These are phyloP conservation scores for Trypanosoma mega DNA, from an alignment of 208 protist genomes.

Conservation along the genomic window DNA sequence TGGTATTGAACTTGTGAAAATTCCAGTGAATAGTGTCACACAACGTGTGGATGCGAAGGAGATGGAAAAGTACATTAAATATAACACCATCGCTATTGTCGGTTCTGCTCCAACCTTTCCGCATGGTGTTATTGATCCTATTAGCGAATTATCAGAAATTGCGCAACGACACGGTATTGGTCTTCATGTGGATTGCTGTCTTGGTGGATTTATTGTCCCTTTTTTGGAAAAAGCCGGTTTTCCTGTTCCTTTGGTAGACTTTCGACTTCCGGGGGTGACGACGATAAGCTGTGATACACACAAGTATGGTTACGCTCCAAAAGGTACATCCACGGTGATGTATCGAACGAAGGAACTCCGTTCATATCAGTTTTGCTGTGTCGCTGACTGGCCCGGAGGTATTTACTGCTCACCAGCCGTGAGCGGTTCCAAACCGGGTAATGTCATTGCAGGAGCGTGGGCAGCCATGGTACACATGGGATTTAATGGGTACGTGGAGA, in stretches of 20 bases:
- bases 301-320: slow-evolving; percentile 99
- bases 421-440: slow-evolving; percentile 94
- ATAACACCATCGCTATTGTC: slow-evolving; percentile 95
- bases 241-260: slow-evolving; percentile 92
- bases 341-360: slow-evolving; percentile 89
- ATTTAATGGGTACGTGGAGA: slow-evolving; percentile 80
- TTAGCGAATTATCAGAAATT: slow-evolving; percentile 86
- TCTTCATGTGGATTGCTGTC: slow-evolving; percentile 98
- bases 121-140: slow-evolving; percentile 94
- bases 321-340: slow-evolving; percentile 96
- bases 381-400: slow-evolving; percentile 96
- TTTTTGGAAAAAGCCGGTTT: slow-evolving; percentile 94
- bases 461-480: slow-evolving; percentile 95
- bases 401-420: slow-evolving; percentile 98
- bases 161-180: slow-evolving; percentile 89
- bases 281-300: slow-evolving; percentile 98
- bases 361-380: slow-evolving; percentile 94
- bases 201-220: slow-evolving; percentile 97
- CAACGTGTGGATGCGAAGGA: slow-evolving; percentile 75
- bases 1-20: slow-evolving; percentile 93
- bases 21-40: slow-evolving; percentile 81
- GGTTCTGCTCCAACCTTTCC: slow-evolving; percentile 95
- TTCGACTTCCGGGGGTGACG: slow-evolving; percentile 95
- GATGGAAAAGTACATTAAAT: slow-evolving; percentile 90
- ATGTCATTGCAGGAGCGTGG: slow-evolving; percentile 96